Conservation (phyloP, 2,329 filamentous ascomycete genomes). For the Fusarium bactridioides region DNA sequence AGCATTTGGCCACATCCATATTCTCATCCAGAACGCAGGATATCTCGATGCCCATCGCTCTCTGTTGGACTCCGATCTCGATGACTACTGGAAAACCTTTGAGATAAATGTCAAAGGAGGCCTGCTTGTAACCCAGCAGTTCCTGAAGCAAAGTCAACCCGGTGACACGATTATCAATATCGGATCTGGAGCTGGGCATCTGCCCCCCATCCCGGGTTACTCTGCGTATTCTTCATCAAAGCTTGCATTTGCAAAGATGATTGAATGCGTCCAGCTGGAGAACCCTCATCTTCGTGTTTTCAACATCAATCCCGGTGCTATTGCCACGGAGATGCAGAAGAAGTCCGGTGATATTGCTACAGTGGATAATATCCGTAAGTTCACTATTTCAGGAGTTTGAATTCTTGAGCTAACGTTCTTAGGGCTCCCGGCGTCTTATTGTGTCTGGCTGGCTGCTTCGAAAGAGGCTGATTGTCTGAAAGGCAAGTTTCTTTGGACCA, state of each 20-base stretch:
- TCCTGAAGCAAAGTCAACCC: neutral
- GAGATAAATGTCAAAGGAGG: constrained; percentile 2
- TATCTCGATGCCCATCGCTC: neutral
- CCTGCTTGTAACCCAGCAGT: neutral
- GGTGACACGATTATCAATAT: neutral
- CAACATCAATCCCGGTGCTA: neutral
- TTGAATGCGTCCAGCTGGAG: neutral
- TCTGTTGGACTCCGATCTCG: neutral
- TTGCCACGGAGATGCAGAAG: neutral
- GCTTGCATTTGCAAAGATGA: neutral
- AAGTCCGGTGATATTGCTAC: neutral
- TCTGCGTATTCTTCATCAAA: constrained; percentile 1
- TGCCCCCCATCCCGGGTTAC: neutral
- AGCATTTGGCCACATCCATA: neutral
- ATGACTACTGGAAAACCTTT: neutral
- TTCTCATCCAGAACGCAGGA: neutral
- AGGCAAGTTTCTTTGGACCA: neutral
- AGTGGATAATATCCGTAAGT: neutral
- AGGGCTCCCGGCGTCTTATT: constrained; percentile 1
- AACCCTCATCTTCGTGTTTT: neutral
- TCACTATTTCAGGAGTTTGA: rapidly evolving
- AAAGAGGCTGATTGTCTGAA: neutral
- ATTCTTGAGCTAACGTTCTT: neutral
- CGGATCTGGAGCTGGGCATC: neutral
- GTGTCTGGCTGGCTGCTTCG: neutral